phyloP scores from a whole-genome alignment of 805 yeast species.

The Suhomyces sp. region DNA sequence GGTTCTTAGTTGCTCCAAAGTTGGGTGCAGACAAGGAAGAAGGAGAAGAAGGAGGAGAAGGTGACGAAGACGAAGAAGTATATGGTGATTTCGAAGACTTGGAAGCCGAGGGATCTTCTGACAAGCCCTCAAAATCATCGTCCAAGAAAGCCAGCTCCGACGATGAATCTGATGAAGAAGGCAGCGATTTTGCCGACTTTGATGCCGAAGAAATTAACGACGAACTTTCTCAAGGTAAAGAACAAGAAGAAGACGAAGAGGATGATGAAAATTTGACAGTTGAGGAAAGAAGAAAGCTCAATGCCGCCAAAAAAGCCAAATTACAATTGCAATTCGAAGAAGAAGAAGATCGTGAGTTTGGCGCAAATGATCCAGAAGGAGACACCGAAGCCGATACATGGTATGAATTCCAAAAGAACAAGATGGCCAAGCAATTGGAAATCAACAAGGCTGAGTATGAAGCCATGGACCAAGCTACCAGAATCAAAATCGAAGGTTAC shows the following conservation, averaged over 20 bases:
- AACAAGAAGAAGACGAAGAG: constrained; percentile 41
- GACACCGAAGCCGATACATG: constrained; percentile 82
- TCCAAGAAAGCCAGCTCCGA: constrained; percentile 33
- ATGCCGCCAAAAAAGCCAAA: constrained; percentile 87
- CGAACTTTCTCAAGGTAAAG: constrained; percentile 39
- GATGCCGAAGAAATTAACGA: constrained; percentile 47
- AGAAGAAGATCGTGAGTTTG: constrained; percentile 61
- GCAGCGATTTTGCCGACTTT: constrained; percentile 49
- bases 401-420: constrained; percentile 96
- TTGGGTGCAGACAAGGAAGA: constrained; percentile 27
- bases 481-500: constrained; percentile 84
- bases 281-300: constrained; percentile 73
- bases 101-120: constrained; percentile 18
- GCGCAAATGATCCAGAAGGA: constrained; percentile 77
- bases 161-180: constrained; percentile 23
- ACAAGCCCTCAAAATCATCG: constrained; percentile 19
- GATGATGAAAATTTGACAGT: constrained; percentile 47
- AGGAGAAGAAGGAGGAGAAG: constrained; percentile 26
- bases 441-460: constrained; percentile 81
- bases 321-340: constrained; percentile 87
- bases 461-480: constrained; percentile 68
- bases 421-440: constrained; percentile 93
- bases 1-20: constrained; percentile 56
- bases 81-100: constrained; percentile 42
- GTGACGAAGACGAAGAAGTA: constrained; percentile 18